Evolutionary conservation across 192 early-diverging fungal genomes (phyloP).

Genomic region (Backusella westeae): DNA sequence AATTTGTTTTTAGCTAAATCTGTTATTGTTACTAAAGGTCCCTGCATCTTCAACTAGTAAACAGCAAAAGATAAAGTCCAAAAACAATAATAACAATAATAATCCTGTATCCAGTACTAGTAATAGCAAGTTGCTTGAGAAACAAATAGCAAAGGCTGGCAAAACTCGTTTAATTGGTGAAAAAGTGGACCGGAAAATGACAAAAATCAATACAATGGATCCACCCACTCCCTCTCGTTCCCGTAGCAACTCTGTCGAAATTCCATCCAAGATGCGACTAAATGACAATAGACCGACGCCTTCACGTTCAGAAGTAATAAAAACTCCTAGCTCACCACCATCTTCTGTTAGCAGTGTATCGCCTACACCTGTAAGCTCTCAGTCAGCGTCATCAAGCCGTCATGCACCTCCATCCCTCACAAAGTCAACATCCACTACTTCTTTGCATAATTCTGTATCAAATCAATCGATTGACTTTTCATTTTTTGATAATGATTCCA

Average conservation of each 20-base stretch:
- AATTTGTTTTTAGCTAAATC: not conserved
- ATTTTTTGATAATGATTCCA: constrained; percentile 37
- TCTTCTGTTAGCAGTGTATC: not conserved
- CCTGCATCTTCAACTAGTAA: constrained; percentile 8
- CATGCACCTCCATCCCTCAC: not conserved
- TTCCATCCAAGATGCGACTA: constrained; percentile 6
- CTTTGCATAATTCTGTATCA: not conserved
- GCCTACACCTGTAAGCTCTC: not conserved
- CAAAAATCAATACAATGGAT: not conserved
- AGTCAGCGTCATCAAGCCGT: not conserved
- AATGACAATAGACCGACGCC: constrained; percentile 2
- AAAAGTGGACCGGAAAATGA: not conserved
- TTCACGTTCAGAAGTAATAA: constrained; percentile 10
- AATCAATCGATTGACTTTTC: constrained; percentile 1
- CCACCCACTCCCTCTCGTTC: constrained; percentile 6
- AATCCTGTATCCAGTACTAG: not conserved
- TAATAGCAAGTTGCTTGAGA: not conserved
- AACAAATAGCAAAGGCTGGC: not conserved
- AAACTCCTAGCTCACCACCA: constrained; percentile 6
- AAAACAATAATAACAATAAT: not conserved
- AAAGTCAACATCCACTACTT: constrained; percentile 1
- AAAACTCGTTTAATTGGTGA: not conserved
- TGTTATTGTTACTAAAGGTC: constrained; percentile 7
- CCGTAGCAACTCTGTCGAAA: constrained; percentile 19
- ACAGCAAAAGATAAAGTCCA: not conserved